A percentile compares a stretch with the other conserved stretches of the same genome.
phyloP scores from a whole-genome alignment of 2,329 filamentous ascomycete genomes.

The Penicillium sp. region DNA sequence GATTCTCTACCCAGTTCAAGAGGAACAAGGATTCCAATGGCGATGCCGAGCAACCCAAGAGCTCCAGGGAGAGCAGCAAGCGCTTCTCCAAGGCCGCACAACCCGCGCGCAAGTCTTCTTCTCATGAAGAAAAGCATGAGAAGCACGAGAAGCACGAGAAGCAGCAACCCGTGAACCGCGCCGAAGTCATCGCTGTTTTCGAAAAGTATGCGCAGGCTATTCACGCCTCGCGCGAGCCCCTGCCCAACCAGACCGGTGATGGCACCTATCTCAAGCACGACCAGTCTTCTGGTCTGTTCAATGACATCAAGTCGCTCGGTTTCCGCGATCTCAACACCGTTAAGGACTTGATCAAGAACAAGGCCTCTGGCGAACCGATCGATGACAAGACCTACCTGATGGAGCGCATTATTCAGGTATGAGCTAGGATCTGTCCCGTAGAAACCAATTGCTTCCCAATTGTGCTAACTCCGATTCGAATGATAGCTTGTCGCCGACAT shows the following conservation, averaged over 20 bases:
- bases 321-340: constrained; percentile 68
- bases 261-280: constrained; percentile 63
- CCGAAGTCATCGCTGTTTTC: constrained; percentile 50
- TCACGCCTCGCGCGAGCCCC: constrained; percentile 64
- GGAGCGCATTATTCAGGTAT: constrained; percentile 70
- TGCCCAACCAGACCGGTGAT: constrained; percentile 68
- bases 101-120: constrained; percentile 32
- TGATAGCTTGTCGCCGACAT: constrained; percentile 67
- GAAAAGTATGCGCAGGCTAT: constrained; percentile 55
- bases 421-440: constrained; percentile 7
- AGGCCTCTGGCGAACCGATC: constrained; percentile 67
- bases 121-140: constrained; percentile 38
- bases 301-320: constrained; percentile 65
- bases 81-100: constrained; percentile 41
- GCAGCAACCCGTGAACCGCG: constrained; percentile 41
- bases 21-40: constrained; percentile 44
- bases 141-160: constrained; percentile 39
- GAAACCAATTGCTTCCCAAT: not conserved
- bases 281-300: constrained; percentile 59
- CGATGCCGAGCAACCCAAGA: constrained; percentile 42
- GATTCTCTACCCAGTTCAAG: constrained; percentile 49
- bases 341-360: constrained; percentile 64
- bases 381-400: constrained; percentile 81
- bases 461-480: not conserved
- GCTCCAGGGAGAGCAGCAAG: constrained; percentile 39